Conservation (phyloP, 2,329 filamentous ascomycete species). For the Colletotrichum tamarilloi region DNA sequence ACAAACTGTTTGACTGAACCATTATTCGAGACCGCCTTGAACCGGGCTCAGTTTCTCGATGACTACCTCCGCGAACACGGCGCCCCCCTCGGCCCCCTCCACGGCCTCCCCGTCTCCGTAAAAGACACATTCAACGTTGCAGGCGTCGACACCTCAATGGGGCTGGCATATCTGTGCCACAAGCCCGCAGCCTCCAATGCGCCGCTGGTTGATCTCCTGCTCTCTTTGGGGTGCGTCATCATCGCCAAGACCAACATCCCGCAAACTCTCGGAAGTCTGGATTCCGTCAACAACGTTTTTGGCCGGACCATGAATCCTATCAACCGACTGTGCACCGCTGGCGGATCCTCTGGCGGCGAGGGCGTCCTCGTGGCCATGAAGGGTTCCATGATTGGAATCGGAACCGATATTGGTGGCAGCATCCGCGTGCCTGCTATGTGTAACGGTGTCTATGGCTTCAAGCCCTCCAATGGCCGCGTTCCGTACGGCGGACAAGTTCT, state of each 20-base stretch:
- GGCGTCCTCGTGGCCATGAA: constrained; percentile 24
- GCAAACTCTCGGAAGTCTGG: constrained; percentile 40
- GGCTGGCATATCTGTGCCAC: constrained; percentile 46
- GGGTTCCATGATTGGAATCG: constrained; percentile 25
- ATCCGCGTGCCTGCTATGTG: constrained; percentile 32
- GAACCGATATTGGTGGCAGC: constrained; percentile 32
- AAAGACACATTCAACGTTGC: constrained; percentile 57
- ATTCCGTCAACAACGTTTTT: constrained; percentile 33
- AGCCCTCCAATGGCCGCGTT: constrained; percentile 22
- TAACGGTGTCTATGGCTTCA: constrained; percentile 32
- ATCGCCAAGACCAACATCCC: constrained; percentile 40
- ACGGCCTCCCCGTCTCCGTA: constrained; percentile 68
- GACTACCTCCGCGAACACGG: constrained; percentile 52
- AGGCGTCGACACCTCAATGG: constrained; percentile 60
- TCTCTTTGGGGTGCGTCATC: constrained; percentile 42
- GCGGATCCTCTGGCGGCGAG: constrained; percentile 32
- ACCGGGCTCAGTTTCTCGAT: constrained; percentile 60
- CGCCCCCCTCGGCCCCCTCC: constrained; percentile 65
- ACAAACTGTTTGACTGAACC: constrained; percentile 64
- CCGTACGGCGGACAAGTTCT: constrained; percentile 18
- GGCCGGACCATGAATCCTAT: constrained; percentile 31
- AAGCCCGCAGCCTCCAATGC: constrained; percentile 44
- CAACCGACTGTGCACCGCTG: constrained; percentile 24
- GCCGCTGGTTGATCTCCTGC: constrained; percentile 43
- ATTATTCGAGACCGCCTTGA: constrained; percentile 60